These are phyloP conservation scores for Fraxinus excelsior DNA, from an alignment of 257 asterid genomes.

Conservation along the genomic window DNA sequence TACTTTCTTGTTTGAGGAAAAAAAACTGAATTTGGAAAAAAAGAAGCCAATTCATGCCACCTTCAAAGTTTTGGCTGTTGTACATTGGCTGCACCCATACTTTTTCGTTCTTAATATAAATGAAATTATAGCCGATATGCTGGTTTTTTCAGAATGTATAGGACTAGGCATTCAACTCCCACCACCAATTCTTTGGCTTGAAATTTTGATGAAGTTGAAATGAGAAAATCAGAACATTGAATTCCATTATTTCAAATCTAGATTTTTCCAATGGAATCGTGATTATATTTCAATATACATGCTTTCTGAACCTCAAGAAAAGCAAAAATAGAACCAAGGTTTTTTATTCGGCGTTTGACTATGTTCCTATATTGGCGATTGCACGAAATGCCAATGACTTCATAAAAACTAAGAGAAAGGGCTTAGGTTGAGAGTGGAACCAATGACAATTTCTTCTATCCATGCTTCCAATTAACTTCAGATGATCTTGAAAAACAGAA, in stretches of 20 bases:
- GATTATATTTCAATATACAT: conserved; percentile 8
- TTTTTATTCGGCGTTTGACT: not conserved
- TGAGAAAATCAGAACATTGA: not conserved
- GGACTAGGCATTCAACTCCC: not conserved
- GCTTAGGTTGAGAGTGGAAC: conserved; percentile 12
- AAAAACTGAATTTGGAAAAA: not conserved
- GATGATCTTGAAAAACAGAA: conserved; percentile 16
- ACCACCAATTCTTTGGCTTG: not conserved
- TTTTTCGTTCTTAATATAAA: too few relatives aligned
- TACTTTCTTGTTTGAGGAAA: too few relatives aligned
- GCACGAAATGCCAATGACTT: not conserved
- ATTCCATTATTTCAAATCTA: not conserved
- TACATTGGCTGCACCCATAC: not conserved
- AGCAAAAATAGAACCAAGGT: not conserved
- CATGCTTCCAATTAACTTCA: not conserved
- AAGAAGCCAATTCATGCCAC: not conserved
- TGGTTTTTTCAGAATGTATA: not conserved
- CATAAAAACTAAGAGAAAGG: not conserved
- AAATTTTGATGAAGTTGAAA: not conserved
- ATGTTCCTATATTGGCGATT: not conserved
- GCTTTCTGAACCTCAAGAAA: conserved; percentile 1
- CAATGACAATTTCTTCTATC: not conserved
- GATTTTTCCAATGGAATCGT: not conserved
- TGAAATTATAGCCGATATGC: not conserved
- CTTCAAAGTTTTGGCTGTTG: not conserved